A percentile compares a stretch with the other conserved stretches of the same genome.
Evolutionary conservation across 441 rosid species (phyloP).

Genomic region (Corymbia calophylla): DNA sequence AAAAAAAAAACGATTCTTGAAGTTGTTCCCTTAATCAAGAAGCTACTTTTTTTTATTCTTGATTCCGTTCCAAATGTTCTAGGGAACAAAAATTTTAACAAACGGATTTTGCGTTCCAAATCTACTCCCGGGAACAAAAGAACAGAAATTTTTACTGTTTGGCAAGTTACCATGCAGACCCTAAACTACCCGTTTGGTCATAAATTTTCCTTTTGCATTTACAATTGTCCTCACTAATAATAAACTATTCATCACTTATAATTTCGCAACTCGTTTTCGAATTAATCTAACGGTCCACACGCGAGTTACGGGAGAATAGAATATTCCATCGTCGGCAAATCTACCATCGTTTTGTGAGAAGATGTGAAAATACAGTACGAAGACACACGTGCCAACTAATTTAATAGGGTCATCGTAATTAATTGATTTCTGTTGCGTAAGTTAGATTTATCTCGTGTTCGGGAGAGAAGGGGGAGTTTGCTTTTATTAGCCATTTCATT

Average conservation of each 20-base stretch:
- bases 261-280: background rate
- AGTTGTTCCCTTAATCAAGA: too few species aligned
- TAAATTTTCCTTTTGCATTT: background rate
- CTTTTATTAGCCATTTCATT: background rate
- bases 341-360: background rate
- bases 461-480: background rate
- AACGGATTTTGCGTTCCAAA: too few species aligned
- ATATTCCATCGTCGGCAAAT: background rate
- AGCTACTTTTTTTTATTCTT: too few species aligned
- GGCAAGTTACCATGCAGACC: too few species aligned
- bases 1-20: too few species aligned
- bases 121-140: too few species aligned
- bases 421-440: background rate
- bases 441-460: too few species aligned
- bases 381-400: background rate
- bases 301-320: background rate
- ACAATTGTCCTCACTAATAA: background rate
- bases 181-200: background rate
- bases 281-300: background rate
- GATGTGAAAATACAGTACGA: background rate
- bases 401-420: background rate
- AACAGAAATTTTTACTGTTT: too few species aligned
- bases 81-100: too few species aligned
- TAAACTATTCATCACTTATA: too few species aligned
- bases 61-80: too few species aligned